Base-by-base conservation (phyloP, 2,329 filamentous ascomycete genomes). In the Dactylella cylindrospora region DNA sequence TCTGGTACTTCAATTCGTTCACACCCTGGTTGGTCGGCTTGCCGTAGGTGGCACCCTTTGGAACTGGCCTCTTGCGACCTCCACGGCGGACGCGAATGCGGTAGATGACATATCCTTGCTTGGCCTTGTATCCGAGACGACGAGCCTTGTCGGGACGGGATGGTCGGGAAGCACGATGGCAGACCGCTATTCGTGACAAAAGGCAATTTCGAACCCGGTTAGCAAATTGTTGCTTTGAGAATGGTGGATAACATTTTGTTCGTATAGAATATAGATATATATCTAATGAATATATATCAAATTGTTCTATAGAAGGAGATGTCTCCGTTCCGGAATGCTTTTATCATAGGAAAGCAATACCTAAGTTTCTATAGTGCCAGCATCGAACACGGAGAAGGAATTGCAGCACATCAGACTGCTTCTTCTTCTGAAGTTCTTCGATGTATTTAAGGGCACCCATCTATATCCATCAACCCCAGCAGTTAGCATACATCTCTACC, bases 401-500 rank as follows among this genome's bases (percentile, higher is more conserved):
- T 82, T 90, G 90, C 82, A 97, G 88, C 76, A 98, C 87, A 84
- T 98, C 93, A 78, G 89, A 95, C 86, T 98, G 93, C 90, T 98
- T 98, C 89, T 95, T 96, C 90, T 98, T 97, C 80, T 96, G 90
- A 82, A 98, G 87, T 85, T 98, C 93, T 85, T 98, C 94, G 81
- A 98, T 89, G 83, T 95, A 98, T 83, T 98, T 98, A 79, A 96
- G 89, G 83, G 91, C 91, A 88, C 93, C 93, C 93, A 96, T 96
- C 84, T 91, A 62, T 39, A 61, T 12, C 12, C 28, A 25, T 19
- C 31, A 41, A n/a, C 10, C 23, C 39, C 28, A 49, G 23, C 15
- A 53, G 47, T 62, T 46, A 62, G 57, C 57, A 43, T 53, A 38
- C 15, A 38, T 29, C 20, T 35, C 17, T 32, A 47, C 13, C 9